Evolutionary conservation across 1,139 yeast species (phyloP).

Genomic region (Sugiyamaella paludigena): DNA sequence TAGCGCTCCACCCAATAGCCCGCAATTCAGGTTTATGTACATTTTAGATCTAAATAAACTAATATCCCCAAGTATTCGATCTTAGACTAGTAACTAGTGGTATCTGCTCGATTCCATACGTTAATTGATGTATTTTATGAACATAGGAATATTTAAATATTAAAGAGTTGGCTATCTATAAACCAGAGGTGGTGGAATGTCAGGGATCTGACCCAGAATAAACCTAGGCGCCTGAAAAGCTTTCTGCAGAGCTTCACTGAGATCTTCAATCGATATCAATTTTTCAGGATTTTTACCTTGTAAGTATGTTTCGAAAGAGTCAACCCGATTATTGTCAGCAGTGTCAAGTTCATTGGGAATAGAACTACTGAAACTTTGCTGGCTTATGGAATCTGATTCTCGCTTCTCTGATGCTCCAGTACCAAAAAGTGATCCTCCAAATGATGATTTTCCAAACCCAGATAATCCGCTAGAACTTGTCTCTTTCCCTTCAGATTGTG

Average conservation of each 20-base stretch:
- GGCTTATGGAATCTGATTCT: neutral
- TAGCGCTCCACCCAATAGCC: too few relatives aligned
- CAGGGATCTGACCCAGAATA: slow-evolving; percentile 70
- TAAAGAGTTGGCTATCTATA: slow-evolving; percentile 36
- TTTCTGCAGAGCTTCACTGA: slow-evolving; percentile 45
- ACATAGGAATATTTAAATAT: slow-evolving; percentile 1
- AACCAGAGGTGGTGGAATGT: slow-evolving; percentile 67
- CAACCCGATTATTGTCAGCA: neutral
- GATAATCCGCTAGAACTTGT: neutral
- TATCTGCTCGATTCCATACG: neutral
- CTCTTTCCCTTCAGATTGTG: neutral
- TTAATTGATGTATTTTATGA: neutral
- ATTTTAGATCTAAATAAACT: too few relatives aligned
- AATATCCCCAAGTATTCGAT: too few relatives aligned
- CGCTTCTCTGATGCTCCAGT: neutral
- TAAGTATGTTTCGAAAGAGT: slow-evolving; percentile 10
- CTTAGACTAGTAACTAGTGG: neutral
- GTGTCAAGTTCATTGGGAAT: neutral
- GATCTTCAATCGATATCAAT: slow-evolving; percentile 38
- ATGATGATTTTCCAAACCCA: neutral
- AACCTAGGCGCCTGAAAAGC: slow-evolving; percentile 56
- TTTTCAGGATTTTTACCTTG: slow-evolving; percentile 42
- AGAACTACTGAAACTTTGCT: neutral
- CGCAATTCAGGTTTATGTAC: too few relatives aligned
- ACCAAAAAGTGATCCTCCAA: neutral